phyloP scores from a whole-genome alignment of 306 rosid species.

The Begonia fuchsioides region DNA sequence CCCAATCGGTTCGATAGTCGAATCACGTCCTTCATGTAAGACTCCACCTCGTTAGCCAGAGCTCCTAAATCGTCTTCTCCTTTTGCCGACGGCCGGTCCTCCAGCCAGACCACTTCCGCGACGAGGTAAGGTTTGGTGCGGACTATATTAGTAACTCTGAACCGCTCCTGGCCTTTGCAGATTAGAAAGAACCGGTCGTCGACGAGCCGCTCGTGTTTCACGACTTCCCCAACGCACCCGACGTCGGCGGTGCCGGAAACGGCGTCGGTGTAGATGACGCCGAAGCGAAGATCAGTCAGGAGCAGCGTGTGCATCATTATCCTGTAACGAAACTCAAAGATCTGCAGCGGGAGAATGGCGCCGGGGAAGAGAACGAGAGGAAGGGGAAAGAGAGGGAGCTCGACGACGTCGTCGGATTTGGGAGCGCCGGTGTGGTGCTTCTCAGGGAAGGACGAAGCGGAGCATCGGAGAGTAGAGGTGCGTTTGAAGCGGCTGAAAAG shows the following conservation, averaged over 20 bases:
- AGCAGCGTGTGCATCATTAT: slow-evolving; percentile 98
- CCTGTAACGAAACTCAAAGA: slow-evolving; percentile 97
- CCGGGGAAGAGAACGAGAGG: slow-evolving; percentile 94
- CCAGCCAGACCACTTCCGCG: slow-evolving; percentile 81
- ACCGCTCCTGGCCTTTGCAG: slow-evolving; percentile 95
- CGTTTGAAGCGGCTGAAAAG: slow-evolving; percentile 20
- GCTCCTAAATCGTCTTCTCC: slow-evolving; percentile 53
- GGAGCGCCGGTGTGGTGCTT: slow-evolving; percentile 60
- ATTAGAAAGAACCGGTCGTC: slow-evolving; percentile 90
- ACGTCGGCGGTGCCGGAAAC: slow-evolving; percentile 69
- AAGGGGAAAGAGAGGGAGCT: slow-evolving; percentile 84
- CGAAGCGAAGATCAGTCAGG: slow-evolving; percentile 94
- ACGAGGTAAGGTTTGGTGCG: slow-evolving; percentile 87
- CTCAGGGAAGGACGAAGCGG: slow-evolving; percentile 82
- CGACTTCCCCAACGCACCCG: slow-evolving; percentile 92
- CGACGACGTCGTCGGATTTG: slow-evolving; percentile 60
- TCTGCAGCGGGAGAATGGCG: slow-evolving; percentile 84
- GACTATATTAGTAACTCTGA: slow-evolving; percentile 52
- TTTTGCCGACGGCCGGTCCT: slow-evolving; percentile 70
- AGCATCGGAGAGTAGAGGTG: slow-evolving; percentile 37
- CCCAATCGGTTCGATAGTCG: slow-evolving; percentile 75
- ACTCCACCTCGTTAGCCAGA: slow-evolving; percentile 66
- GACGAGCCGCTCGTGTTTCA: slow-evolving; percentile 92
- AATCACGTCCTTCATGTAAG: slow-evolving; percentile 84
- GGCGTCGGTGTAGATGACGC: slow-evolving; percentile 69